Evolutionary conservation across 257 asterid species (phyloP).

Genomic region (Orobanche coerulescens): DNA sequence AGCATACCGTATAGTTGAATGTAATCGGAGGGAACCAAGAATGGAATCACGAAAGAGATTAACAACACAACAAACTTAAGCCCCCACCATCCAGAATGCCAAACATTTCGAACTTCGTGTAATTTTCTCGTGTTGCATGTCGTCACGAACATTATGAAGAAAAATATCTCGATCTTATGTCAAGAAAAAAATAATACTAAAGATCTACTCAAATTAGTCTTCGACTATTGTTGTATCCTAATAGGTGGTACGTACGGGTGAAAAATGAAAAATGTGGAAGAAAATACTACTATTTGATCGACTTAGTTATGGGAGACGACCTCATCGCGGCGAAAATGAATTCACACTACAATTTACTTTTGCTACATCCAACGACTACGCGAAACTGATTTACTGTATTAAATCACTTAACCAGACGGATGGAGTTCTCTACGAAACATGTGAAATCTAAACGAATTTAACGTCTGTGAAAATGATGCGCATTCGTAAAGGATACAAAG

Average conservation of each 20-base stretch:
- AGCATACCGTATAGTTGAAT: slow-evolving; percentile 70
- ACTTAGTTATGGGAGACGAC: too few species aligned
- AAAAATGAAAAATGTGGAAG: too few species aligned
- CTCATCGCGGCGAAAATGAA: too few species aligned
- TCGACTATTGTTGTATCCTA: neutral
- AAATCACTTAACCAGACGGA: too few species aligned
- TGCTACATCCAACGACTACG: too few species aligned
- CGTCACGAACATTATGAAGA: slow-evolving; percentile 59
- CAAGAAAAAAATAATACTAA: slow-evolving; percentile 42
- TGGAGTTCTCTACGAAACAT: too few species aligned
- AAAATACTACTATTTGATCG: too few species aligned
- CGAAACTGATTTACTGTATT: too few species aligned
- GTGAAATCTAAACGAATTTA: too few species aligned
- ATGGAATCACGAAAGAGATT: slow-evolving; percentile 50
- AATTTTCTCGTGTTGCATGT: slow-evolving; percentile 55
- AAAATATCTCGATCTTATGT: slow-evolving; percentile 57
- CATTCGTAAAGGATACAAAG: slow-evolving; percentile 59
- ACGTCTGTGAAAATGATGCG: neutral
- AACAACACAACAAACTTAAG: slow-evolving; percentile 45
- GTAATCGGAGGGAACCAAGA: slow-evolving; percentile 64
- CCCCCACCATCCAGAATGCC: slow-evolving; percentile 94
- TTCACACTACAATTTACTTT: too few species aligned
- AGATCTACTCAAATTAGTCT: neutral
- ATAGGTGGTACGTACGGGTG: too few species aligned
- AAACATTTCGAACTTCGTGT: slow-evolving; percentile 38